Evolutionary conservation across 1,284 basidiomycete genomes (phyloP).

Genomic region (Sporisorium graminicola): DNA sequence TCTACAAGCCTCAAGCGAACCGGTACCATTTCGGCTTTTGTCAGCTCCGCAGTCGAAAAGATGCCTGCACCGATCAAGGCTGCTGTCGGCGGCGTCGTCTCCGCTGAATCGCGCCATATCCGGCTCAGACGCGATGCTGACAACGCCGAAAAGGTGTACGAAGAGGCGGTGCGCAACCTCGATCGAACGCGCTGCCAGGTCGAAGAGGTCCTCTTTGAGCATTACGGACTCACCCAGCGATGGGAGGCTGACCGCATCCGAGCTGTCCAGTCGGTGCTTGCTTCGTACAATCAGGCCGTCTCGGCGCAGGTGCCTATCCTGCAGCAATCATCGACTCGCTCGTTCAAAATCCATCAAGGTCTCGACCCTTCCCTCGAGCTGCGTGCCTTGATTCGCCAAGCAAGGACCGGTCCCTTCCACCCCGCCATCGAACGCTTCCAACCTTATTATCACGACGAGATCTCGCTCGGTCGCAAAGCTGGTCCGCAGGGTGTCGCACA

Average conservation of each 20-base stretch:
- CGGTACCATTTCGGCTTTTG: conserved; percentile 55
- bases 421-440: conserved; percentile 62
- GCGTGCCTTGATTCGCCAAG: conserved; percentile 51
- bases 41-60: conserved; percentile 59
- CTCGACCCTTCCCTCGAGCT: conserved; percentile 43
- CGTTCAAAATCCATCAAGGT: conserved; percentile 35
- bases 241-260: conserved; percentile 64
- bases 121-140: conserved; percentile 65
- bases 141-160: conserved; percentile 58
- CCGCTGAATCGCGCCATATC: conserved; percentile 58
- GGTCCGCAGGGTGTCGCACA: conserved; percentile 24
- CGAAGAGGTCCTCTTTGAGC: conserved; percentile 64
- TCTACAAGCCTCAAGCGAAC: conserved; percentile 43
- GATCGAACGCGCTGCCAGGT: conserved; percentile 59
- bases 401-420: conserved; percentile 62
- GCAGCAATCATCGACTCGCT: conserved; percentile 30
- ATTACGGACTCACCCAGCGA: conserved; percentile 57
- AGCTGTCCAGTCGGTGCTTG: conserved; percentile 61
- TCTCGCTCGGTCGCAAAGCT: conserved; percentile 45
- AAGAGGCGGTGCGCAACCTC: conserved; percentile 55
- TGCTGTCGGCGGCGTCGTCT: conserved; percentile 57
- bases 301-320: conserved; percentile 31
- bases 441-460: conserved; percentile 68
- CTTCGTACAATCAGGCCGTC: conserved; percentile 49
- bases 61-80: conserved; percentile 60